Percentiles rank a stretch among this genome's conserved stretches.
Evolutionary conservation across 78 protist genomes (phyloP).

Genomic region (Guillardia theta): DNA sequence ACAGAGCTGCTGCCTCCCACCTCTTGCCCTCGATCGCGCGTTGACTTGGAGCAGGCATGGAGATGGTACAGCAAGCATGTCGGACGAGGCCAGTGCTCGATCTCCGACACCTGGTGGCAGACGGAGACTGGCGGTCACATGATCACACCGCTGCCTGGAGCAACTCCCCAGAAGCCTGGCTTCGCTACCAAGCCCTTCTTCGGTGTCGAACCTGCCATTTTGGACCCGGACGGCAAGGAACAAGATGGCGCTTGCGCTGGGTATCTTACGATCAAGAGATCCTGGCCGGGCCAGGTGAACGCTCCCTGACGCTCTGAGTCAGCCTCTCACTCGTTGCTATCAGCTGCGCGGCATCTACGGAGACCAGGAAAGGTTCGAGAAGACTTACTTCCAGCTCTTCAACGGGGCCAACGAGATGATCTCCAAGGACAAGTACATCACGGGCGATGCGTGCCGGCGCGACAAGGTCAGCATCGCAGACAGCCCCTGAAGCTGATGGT

Average conservation of each 20-base stretch:
- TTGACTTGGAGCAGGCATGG: slow-evolving; percentile 72
- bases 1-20: not conserved
- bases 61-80: slow-evolving; percentile 81
- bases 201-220: slow-evolving; percentile 76
- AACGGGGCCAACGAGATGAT: not conserved
- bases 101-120: slow-evolving; percentile 97
- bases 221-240: slow-evolving; percentile 66
- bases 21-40: not conserved
- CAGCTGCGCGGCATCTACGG: not conserved
- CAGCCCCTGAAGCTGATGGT: not conserved
- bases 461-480: not conserved
- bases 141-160: slow-evolving; percentile 84
- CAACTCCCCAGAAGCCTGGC: slow-evolving; percentile 79
- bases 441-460: slow-evolving; percentile 40
- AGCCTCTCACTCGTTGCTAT: not conserved
- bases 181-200: slow-evolving; percentile 86
- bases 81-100: slow-evolving; percentile 72
- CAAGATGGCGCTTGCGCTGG: slow-evolving; percentile 53
- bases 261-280: slow-evolving; percentile 46
- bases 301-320: not conserved
- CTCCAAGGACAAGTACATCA: slow-evolving; percentile 14
- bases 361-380: slow-evolving; percentile 32
- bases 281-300: slow-evolving; percentile 88
- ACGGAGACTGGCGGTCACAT: slow-evolving; percentile 94
- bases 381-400: not conserved